Percentiles rank a stretch among this genome's conserved stretches.
phyloP scores from a whole-genome alignment of 768 basidiomycete genomes.

The Suillus subalutaceus region DNA sequence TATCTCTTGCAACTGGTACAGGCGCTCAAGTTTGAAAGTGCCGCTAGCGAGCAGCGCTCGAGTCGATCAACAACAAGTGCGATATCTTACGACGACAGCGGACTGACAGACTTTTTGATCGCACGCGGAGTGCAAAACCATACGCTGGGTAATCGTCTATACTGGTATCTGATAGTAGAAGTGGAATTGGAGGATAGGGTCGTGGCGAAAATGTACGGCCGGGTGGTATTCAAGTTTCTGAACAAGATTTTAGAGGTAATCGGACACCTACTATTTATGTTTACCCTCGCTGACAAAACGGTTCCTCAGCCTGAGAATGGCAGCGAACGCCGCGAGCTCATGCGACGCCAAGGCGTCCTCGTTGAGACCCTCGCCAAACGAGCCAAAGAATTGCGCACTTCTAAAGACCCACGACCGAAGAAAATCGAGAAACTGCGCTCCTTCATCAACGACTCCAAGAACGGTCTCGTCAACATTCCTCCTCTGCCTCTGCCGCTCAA shows the following conservation, averaged over 20 bases:
- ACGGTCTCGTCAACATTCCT: constrained; percentile 76
- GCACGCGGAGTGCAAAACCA: constrained; percentile 79
- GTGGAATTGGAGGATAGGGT: constrained; percentile 79
- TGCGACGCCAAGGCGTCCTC: constrained; percentile 89
- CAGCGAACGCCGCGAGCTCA: constrained; percentile 79
- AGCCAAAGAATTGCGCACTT: constrained; percentile 84
- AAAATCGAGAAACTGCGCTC: constrained; percentile 96
- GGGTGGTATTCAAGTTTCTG: constrained; percentile 90
- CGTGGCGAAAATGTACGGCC: constrained; percentile 91
- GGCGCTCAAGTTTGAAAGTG: constrained; percentile 94
- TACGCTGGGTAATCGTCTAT: constrained; percentile 86
- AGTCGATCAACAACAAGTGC: constrained; percentile 74
- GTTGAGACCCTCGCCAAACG: constrained; percentile 84
- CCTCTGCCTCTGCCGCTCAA: constrained; percentile 90
- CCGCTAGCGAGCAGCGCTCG: constrained; percentile 74
- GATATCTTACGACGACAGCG: constrained; percentile 88
- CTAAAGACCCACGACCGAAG: constrained; percentile 93
- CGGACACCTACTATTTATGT: not conserved
- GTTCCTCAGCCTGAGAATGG: constrained; percentile 66
- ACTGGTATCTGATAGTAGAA: constrained; percentile 99
- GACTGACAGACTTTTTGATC: constrained; percentile 91
- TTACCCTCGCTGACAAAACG: constrained; percentile 2
- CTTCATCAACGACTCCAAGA: constrained; percentile 83
- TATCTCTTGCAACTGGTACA: constrained; percentile 97
- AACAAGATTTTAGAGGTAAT: constrained; percentile 82